Base-by-base conservation (phyloP, 805 yeast species). In the Candida multigemmis region DNA sequence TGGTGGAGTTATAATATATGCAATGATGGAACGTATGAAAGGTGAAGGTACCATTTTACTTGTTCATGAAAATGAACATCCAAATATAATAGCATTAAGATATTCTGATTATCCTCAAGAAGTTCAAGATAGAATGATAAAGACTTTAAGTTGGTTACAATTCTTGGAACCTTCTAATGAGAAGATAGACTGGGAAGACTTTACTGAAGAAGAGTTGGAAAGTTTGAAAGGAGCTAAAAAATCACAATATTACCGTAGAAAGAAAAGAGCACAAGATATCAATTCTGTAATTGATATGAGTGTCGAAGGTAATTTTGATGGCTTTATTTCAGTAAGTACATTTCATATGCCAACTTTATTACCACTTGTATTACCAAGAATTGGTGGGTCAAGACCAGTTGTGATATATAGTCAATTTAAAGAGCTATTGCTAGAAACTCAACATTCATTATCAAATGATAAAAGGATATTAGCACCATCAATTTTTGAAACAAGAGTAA, bases 41-140 rank as follows among this genome's bases (percentile, higher is more conserved):
- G 94, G 95, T 9, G 58, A 72, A 27, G 78, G 78, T 7, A 47
- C 63, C 3, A 73, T 91, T 23, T 65, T 84, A 3, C 66, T 84
- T 12, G 62, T 77, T 2, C 96, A 91, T 53, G 98, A 91, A 47
- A 85, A 85, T 51, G 98, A 91, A 50, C 96, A 89, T 46, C 77
- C 94, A 2, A 87, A 87, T 46, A 56, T 77, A 15, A 79, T 79
- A 33, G 71, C 82, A 0, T 54, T 89, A 31, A 69, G 72, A 35
- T 74, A 73, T 43, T 67, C 85, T 25, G 78, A 81, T 45, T 74
- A 68, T 46, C 45, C 81, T 1, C 74, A 69, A 16, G 70, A 65
- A 15, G 48, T 63, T 24, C 58, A 71, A 17, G 55, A 62, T 16
- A 49, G 58, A 14, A 72, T 79, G 66, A 70, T 86, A 26, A 71